These are phyloP conservation scores for Phytophthora ramorum DNA, from an alignment of 352 stramenopile genomes.

Conservation along the genomic window DNA sequence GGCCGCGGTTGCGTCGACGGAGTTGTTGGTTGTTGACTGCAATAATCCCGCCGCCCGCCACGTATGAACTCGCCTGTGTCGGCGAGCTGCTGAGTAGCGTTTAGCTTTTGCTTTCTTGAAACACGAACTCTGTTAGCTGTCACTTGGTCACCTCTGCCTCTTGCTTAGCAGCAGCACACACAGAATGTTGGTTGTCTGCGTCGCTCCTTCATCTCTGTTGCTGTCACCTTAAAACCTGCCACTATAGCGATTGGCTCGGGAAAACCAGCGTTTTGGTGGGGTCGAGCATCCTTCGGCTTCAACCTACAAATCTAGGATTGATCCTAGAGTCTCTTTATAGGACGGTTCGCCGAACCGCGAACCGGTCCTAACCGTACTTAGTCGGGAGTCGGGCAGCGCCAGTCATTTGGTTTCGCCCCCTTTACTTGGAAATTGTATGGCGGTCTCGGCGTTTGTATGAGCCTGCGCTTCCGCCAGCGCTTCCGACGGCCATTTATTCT, in stretches of 20 bases:
- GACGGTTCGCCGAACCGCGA: conserved; percentile 1
- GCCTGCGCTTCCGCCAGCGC: not conserved
- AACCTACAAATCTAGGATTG: not conserved
- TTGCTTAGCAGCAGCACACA: too few relatives aligned
- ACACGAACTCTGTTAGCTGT: conserved; percentile 10
- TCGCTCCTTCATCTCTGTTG: not conserved
- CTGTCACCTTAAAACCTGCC: too few relatives aligned
- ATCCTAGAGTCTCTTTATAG: not conserved
- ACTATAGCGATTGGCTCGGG: too few relatives aligned
- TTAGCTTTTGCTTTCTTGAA: conserved; percentile 11
- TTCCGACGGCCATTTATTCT: conserved; percentile 58
- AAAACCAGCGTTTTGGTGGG: too few relatives aligned
- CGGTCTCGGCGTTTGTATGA: conserved; percentile 26
- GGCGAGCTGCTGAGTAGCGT: conserved; percentile 15
- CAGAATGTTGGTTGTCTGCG: too few relatives aligned
- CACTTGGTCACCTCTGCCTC: not conserved
- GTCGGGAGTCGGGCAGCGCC: conserved; percentile 8
- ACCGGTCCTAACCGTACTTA: conserved; percentile 12
- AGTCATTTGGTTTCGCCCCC: conserved; percentile 31
- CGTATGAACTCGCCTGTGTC: conserved; percentile 6
- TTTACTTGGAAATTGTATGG: conserved; percentile 22
- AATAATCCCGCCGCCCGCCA: not conserved
- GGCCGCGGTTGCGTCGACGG: not conserved
- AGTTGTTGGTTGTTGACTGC: not conserved
- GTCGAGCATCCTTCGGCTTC: not conserved